Evolutionary conservation across 768 basidiomycete species (phyloP).

Genomic region (Suillus subluteus): DNA sequence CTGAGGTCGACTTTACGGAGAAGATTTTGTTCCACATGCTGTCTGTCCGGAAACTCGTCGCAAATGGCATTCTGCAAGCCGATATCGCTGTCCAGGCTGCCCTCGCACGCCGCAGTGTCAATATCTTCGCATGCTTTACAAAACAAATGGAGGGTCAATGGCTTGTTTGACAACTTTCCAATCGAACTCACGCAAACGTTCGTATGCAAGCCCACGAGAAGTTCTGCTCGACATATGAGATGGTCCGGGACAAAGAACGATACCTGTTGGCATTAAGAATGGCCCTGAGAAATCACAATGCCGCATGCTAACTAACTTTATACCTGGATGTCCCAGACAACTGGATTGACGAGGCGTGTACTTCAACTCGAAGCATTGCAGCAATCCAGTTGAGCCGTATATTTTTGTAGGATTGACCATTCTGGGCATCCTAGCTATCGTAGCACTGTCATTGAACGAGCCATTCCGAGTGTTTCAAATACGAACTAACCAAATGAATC

Average conservation of each 20-base stretch:
- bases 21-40: slow-evolving; percentile 45
- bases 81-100: neutral
- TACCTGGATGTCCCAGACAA: neutral
- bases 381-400: neutral
- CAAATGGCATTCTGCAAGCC: neutral
- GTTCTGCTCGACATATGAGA: slow-evolving; percentile 15
- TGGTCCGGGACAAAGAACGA: neutral
- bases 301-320: neutral
- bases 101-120: neutral
- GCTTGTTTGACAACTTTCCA: neutral
- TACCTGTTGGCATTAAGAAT: neutral
- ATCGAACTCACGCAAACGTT: slow-evolving; percentile 18
- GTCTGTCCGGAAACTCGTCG: slow-evolving; percentile 26
- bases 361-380: neutral
- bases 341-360: neutral
- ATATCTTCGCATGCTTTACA: slow-evolving; percentile 11
- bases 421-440: neutral
- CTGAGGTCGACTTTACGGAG: slow-evolving; percentile 38
- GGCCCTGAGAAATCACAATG: neutral
- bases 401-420: neutral
- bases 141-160: slow-evolving; percentile 1
- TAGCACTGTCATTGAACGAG: neutral
- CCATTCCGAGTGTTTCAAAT: neutral
- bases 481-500: no score
- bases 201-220: slow-evolving; percentile 16